These are phyloP conservation scores for Helicosporidium sp. DNA, from an alignment of 139 green algal genomes.

Conservation along the genomic window DNA sequence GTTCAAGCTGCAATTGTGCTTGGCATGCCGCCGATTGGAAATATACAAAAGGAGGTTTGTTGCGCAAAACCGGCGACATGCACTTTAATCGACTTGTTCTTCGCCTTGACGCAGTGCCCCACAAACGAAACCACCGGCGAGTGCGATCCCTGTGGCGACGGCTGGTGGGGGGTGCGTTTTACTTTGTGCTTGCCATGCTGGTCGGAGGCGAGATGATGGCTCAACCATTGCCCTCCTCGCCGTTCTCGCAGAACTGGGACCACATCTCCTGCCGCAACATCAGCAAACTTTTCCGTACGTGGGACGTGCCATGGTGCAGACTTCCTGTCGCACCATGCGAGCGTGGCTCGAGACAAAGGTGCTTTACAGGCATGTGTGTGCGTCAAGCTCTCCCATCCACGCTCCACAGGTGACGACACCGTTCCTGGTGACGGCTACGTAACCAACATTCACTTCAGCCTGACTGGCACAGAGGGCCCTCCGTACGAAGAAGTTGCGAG, in stretches of 20 bases:
- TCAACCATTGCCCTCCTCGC: not conserved
- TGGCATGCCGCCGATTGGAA: too few relatives aligned
- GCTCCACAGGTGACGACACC: not conserved
- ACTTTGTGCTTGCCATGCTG: too few relatives aligned
- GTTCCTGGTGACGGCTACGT: not conserved
- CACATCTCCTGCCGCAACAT: slow-evolving; percentile 3
- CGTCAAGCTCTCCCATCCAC: not conserved
- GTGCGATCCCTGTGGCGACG: slow-evolving; percentile 2
- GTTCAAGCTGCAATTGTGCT: too few relatives aligned
- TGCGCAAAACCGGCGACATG: too few relatives aligned
- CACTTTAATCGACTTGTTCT: too few relatives aligned
- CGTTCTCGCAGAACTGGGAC: slow-evolving; percentile 2
- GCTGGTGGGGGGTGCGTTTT: slow-evolving; percentile 3
- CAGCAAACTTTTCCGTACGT: not conserved
- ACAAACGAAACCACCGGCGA: not conserved
- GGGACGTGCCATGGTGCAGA: too few relatives aligned
- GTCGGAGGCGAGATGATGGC: too few relatives aligned
- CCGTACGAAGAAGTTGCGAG: not conserved
- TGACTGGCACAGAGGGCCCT: slow-evolving; percentile 2
- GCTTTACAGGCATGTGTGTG: not conserved
- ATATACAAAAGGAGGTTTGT: too few relatives aligned
- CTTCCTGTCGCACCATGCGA: too few relatives aligned
- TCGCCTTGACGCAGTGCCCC: slow-evolving; percentile 3
- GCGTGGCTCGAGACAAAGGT: too few relatives aligned
- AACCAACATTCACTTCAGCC: slow-evolving; percentile 2